Evolutionary conservation across 2,329 filamentous ascomycete genomes (phyloP), one percentile per base, ranked within the genome.

Genomic region (Cladophialophora immunda): DNA sequence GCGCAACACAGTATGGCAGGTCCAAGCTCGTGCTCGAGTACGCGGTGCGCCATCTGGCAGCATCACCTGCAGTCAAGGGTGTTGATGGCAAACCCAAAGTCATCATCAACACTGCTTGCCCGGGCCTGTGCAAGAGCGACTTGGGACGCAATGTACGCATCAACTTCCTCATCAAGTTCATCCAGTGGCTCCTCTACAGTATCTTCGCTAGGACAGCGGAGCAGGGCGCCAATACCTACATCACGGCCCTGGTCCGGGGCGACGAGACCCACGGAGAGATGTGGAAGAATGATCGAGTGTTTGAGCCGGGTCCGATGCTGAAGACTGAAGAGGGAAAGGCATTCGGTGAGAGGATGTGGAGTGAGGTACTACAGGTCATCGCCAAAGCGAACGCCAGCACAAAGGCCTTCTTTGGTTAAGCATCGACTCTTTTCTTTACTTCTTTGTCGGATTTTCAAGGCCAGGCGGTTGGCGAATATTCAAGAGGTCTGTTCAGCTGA

Each of bases 11-110:
- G 59, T 83, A 83, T 57, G 76, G 71, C 4, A 73, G 78, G 9
- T 81, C 80, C 4, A 83, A 83, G 66, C 73, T 82, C 15, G 68
- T 82, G 6, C 62, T 82, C 32, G 80, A 82, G 69, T 81, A 79
- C 62, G 77, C 76, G 19, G 73, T 81, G 38, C 79, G 80, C 59
- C 77, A 73, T 9, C 70, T 82, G 2, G 78, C 80, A 22, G 59
- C 55, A 8, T 68, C 47, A 32, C 55, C 58, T 17, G 32, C 62
- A 7, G 15, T 66, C 15, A 60, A 25, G 15, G 34, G 70, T 73
- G 73, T 77, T 0, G 73, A 78, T 38, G 78, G 79, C 4, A 75
- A 75, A 1, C 67, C 78, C 4, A 74, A 76, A 8, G 76, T 84
- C 8, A 78, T 83, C 38, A 75, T 83, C 65, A 83, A 81, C 54